Percentiles rank a stretch among this genome's conserved stretches.
phyloP scores from a whole-genome alignment of 1,284 basidiomycete genomes.

The Puccinia coronata region DNA sequence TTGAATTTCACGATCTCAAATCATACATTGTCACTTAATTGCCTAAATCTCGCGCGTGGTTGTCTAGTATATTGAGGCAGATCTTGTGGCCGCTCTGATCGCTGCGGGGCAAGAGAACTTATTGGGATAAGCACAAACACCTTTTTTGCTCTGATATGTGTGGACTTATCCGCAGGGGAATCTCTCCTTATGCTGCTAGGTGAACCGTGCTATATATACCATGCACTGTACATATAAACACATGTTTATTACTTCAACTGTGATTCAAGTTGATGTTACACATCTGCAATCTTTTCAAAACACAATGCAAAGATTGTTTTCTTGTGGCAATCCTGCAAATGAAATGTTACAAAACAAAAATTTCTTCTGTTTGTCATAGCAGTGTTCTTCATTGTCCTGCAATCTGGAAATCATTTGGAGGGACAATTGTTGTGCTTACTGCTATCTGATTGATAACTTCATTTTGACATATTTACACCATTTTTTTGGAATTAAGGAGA shows the following conservation, averaged over 20 bases:
- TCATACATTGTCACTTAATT: not conserved
- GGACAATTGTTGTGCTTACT: no score
- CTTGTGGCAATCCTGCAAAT: no score
- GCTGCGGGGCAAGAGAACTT: slow-evolving; percentile 48
- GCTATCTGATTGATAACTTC: no score
- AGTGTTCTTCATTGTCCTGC: no score
- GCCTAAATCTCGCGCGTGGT: not conserved
- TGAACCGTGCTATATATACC: slow-evolving; percentile 1
- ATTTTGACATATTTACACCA: no score
- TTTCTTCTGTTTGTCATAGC: no score
- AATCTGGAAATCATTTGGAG: no score
- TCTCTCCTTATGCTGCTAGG: not conserved
- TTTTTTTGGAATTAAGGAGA: no score
- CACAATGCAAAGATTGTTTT: no score
- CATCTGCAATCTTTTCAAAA: no score
- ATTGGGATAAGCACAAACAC: slow-evolving; percentile 19
- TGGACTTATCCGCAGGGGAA: not conserved
- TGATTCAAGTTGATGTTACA: slow-evolving; percentile 3
- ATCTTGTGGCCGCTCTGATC: slow-evolving; percentile 44
- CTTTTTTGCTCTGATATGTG: not conserved
- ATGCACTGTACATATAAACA: slow-evolving; percentile 14
- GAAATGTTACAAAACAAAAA: no score
- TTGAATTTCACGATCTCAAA: not conserved
- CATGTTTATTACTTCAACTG: slow-evolving; percentile 3
- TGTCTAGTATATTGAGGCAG: slow-evolving; percentile 47